These are phyloP conservation scores for Fusarium algeriense DNA, from an alignment of 2,329 filamentous ascomycete species.

Conservation along the genomic window DNA sequence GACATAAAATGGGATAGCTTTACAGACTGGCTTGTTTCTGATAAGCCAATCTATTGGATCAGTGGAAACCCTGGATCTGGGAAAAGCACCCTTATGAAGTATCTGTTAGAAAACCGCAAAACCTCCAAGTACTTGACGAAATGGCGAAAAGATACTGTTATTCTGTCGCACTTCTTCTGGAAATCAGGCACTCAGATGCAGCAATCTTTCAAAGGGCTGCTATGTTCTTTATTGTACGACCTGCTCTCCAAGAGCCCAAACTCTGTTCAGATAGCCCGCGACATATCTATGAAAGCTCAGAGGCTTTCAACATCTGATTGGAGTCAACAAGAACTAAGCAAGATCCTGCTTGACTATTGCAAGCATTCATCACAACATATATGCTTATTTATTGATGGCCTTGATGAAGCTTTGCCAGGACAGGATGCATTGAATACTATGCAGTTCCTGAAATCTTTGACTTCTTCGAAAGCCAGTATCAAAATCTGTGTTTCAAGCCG, in stretches of 20 bases:
- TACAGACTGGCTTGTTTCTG: background rate
- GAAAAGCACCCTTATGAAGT: constrained; percentile 5
- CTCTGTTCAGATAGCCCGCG: too few relatives aligned
- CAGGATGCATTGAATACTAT: background rate
- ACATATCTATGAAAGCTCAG: too few relatives aligned
- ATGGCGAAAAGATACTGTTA: background rate
- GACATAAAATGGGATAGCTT: too few relatives aligned
- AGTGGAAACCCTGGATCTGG: constrained; percentile 8
- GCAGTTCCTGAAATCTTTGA: background rate
- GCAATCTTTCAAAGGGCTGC: background rate
- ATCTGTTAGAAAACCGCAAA: background rate
- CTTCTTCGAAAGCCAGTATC: background rate
- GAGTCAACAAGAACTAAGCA: background rate
- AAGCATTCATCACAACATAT: background rate
- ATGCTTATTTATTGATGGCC: constrained; percentile 3
- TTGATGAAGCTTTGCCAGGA: background rate
- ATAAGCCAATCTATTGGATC: constrained; percentile 3
- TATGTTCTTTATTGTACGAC: too few relatives aligned
- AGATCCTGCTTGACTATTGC: background rate
- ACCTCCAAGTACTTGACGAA: background rate
- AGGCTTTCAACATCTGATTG: background rate
- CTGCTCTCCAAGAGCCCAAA: too few relatives aligned
- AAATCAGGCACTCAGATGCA: background rate
- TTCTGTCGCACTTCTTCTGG: constrained; percentile 14
- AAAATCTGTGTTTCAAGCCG: constrained; percentile 15